These are phyloP conservation scores for Arthrinium phaeospermum DNA, from an alignment of 2,329 filamentous ascomycete species.

Conservation along the genomic window DNA sequence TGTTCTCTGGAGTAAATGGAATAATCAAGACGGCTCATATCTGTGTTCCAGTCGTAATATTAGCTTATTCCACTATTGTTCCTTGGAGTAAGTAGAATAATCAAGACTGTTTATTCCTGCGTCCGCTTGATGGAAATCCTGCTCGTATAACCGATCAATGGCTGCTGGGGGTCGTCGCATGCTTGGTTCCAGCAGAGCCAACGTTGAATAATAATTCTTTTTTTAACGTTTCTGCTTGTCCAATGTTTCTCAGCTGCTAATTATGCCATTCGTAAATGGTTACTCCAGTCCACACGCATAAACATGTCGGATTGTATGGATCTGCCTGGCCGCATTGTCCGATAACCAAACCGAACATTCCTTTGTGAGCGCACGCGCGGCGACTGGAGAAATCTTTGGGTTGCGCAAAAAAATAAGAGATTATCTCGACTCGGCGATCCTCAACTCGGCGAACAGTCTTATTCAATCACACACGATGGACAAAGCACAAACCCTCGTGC, in stretches of 20 bases:
- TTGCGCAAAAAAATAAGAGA: not conserved
- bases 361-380: not conserved
- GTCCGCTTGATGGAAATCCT: too few relatives aligned
- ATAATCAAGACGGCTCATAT: too few relatives aligned
- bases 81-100: too few relatives aligned
- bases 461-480: conserved; percentile 46
- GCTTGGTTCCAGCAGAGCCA: not conserved
- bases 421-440: not conserved
- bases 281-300: not conserved
- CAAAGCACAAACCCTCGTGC: conserved; percentile 76
- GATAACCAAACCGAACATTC: conserved; percentile 6
- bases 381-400: not conserved
- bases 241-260: not conserved
- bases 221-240: not conserved
- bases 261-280: not conserved
- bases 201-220: not conserved
- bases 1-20: too few relatives aligned
- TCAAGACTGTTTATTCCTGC: too few relatives aligned
- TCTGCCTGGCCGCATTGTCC: conserved; percentile 4
- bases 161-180: not conserved
- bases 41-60: too few relatives aligned
- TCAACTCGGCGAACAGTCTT: too few relatives aligned
- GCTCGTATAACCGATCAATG: not conserved
- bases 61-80: too few relatives aligned
- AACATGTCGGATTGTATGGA: conserved; percentile 16